Conservation (phyloP, 1,284 basidiomycete species). For the Meira miltonrushii region DNA sequence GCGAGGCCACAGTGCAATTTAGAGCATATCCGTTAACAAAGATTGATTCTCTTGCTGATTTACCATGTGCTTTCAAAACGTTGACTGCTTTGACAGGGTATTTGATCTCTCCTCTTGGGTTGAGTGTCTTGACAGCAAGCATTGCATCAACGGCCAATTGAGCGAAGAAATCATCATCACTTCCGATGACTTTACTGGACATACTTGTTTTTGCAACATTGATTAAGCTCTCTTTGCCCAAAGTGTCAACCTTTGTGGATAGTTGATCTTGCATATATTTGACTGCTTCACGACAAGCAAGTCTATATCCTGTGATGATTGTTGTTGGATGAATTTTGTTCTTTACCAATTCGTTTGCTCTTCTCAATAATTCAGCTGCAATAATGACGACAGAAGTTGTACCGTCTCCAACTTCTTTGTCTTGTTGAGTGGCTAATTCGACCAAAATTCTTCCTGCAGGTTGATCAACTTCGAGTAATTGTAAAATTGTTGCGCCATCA, state of each 20-base stretch:
- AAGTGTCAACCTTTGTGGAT: slow-evolving; percentile 84
- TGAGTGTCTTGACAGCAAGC: slow-evolving; percentile 92
- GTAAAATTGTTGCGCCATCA: slow-evolving; percentile 96
- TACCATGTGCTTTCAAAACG: slow-evolving; percentile 96
- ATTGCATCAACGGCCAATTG: slow-evolving; percentile 98
- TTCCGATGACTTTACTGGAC: slow-evolving; percentile 97
- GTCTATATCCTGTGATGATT: slow-evolving; percentile 95
- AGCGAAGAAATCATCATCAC: slow-evolving; percentile 96
- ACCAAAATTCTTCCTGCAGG: slow-evolving; percentile 92
- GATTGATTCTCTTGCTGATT: slow-evolving; percentile 88
- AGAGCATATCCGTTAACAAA: slow-evolving; percentile 95
- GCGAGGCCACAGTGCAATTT: slow-evolving; percentile 97
- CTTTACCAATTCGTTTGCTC: slow-evolving; percentile 96
- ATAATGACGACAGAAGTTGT: slow-evolving; percentile 98
- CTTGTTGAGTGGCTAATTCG: slow-evolving; percentile 97
- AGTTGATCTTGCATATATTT: slow-evolving; percentile 98
- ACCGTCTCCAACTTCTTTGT: slow-evolving; percentile 98
- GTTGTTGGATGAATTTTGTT: slow-evolving; percentile 98
- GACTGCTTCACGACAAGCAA: slow-evolving; percentile 95
- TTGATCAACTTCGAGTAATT: slow-evolving; percentile 81
- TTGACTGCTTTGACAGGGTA: slow-evolving; percentile 99
- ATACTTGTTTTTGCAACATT: slow-evolving; percentile 98
- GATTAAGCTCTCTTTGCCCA: slow-evolving; percentile 85
- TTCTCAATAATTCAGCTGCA: slow-evolving; percentile 86
- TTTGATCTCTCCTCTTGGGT: slow-evolving; percentile 90